Evolutionary conservation across 2,329 filamentous ascomycete species (phyloP).

Genomic region (Hypoxylon sp.): DNA sequence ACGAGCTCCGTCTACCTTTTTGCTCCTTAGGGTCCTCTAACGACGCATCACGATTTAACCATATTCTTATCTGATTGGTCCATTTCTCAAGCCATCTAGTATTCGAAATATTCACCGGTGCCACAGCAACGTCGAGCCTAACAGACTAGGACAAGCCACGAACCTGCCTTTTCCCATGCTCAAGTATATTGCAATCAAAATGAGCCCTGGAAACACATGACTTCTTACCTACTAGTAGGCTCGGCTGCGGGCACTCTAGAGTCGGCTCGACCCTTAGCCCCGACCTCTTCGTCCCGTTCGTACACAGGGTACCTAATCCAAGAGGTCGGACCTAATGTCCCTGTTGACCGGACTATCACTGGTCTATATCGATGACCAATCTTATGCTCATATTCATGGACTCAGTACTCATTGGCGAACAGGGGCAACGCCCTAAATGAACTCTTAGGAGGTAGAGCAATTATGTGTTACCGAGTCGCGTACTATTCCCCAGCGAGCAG

Average conservation of each 20-base stretch:
- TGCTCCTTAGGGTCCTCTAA: slow-evolving; percentile 22
- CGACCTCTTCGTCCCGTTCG: slow-evolving; percentile 34
- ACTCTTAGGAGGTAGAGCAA: slow-evolving; percentile 29
- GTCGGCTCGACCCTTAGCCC: slow-evolving; percentile 37
- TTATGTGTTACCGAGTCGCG: slow-evolving; percentile 27
- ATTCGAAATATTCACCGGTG: slow-evolving; percentile 39
- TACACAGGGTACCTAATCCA: slow-evolving; percentile 31
- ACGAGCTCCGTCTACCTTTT: slow-evolving; percentile 23
- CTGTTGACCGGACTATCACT: slow-evolving; percentile 38
- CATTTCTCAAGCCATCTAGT: slow-evolving; percentile 17
- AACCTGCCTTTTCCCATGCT: slow-evolving; percentile 24
- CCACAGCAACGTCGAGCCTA: slow-evolving; percentile 44
- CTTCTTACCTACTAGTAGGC: background rate
- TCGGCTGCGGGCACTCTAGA: slow-evolving; percentile 35
- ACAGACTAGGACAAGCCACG: slow-evolving; percentile 20
- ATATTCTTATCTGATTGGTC: slow-evolving; percentile 34
- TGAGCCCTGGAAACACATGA: slow-evolving; percentile 11
- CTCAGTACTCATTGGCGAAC: slow-evolving; percentile 42
- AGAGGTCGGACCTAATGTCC: slow-evolving; percentile 35
- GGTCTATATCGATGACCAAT: slow-evolving; percentile 39
- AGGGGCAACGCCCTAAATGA: slow-evolving; percentile 28
- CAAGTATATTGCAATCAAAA: slow-evolving; percentile 26
- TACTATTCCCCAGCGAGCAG: slow-evolving; percentile 27
- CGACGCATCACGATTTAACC: slow-evolving; percentile 24
- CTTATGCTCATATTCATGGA: slow-evolving; percentile 30